phyloP scores from a whole-genome alignment of 352 stramenopile genomes.

The Phytopythium oedochilum region DNA sequence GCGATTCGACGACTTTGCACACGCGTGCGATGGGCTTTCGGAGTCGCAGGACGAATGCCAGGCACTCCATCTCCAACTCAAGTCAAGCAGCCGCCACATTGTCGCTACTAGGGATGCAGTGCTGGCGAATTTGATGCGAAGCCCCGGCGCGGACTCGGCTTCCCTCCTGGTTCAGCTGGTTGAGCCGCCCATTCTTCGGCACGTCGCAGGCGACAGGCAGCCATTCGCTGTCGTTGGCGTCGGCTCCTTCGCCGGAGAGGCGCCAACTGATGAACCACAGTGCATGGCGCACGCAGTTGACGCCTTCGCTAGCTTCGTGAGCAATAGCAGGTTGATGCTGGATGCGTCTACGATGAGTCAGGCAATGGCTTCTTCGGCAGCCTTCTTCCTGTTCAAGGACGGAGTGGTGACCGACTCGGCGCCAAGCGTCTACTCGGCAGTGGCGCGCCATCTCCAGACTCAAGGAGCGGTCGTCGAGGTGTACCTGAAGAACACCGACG shows the following conservation, averaged over 20 bases:
- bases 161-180: slow-evolving; percentile 35
- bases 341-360: slow-evolving; percentile 13
- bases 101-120: slow-evolving; percentile 19
- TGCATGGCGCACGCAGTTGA: slow-evolving; percentile 13
- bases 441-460: slow-evolving; percentile 20
- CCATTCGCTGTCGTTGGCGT: background rate
- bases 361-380: slow-evolving; percentile 33
- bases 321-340: slow-evolving; percentile 25
- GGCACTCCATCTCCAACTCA: slow-evolving; percentile 27
- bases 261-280: background rate
- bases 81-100: slow-evolving; percentile 20
- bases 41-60: slow-evolving; percentile 14
- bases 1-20: slow-evolving; percentile 18
- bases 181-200: slow-evolving; percentile 9
- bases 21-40: slow-evolving; percentile 12
- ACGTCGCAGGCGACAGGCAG: background rate
- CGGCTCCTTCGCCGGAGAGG: background rate
- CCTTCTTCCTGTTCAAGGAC: slow-evolving; percentile 54
- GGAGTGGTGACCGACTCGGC: slow-evolving; percentile 27
- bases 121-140: slow-evolving; percentile 13
- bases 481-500: slow-evolving; percentile 53
- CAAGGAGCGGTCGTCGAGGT: slow-evolving; percentile 23
- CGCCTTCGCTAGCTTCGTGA: slow-evolving; percentile 26
- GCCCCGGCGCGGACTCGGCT: slow-evolving; percentile 1
- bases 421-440: slow-evolving; percentile 9